A percentile compares a stretch with the other conserved stretches of the same genome.
Conservation (phyloP, 78 protist species). For the Dictyostelium purpureum region DNA sequence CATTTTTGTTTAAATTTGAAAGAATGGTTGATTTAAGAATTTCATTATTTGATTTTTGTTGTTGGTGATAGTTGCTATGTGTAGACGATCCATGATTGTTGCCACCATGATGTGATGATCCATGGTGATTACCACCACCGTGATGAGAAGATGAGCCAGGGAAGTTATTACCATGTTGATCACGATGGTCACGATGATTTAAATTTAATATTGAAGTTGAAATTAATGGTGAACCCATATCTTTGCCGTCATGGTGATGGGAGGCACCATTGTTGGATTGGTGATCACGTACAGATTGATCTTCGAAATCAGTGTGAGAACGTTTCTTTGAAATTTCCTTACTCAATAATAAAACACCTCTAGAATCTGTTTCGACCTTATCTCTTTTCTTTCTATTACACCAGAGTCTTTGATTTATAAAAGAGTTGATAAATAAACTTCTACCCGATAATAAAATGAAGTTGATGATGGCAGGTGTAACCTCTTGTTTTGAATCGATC, state of each 20-base stretch:
- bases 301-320: background rate
- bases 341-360: conserved; percentile 17
- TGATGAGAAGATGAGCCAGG: background rate
- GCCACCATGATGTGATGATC: background rate
- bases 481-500: conserved; percentile 56
- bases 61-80: no score
- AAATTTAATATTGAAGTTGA: no score
- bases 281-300: background rate
- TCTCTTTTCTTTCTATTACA: conserved; percentile 75
- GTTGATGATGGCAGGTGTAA: conserved; percentile 3
- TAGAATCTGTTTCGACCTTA: conserved; percentile 17
- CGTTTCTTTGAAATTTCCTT: conserved; percentile 46
- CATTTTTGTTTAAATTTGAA: background rate
- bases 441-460: conserved; percentile 58
- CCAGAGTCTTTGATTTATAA: conserved; percentile 39
- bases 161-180: background rate
- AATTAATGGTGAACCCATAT: background rate
- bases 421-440: conserved; percentile 39
- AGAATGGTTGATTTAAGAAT: background rate
- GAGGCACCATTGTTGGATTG: background rate
- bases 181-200: background rate
- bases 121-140: no score
- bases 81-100: no score
- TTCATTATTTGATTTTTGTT: no score
- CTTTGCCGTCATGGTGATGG: no score